A percentile compares a stretch with the other conserved stretches of the same genome.
Evolutionary conservation across 495 filamentous ascomycete genomes (phyloP).

Genomic region (Xylaria palmicola): DNA sequence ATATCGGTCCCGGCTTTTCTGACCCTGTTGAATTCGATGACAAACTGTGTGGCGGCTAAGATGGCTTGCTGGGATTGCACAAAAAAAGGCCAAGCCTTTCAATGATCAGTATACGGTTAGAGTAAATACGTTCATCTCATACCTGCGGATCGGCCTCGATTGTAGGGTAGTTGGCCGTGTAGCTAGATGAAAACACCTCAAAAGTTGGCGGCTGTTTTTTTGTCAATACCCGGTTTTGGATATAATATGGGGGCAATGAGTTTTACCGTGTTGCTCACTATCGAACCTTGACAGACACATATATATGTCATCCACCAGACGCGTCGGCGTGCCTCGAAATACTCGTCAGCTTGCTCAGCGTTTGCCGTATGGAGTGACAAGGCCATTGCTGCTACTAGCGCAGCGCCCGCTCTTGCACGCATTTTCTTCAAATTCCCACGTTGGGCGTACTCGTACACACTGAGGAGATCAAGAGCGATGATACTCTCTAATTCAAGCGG

Average conservation of each 20-base stretch:
- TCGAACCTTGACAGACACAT: constrained; percentile 58
- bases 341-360: constrained; percentile 50
- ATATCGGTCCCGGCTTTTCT: constrained; percentile 41
- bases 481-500: constrained; percentile 56
- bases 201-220: constrained; percentile 49
- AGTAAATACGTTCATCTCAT: constrained; percentile 18
- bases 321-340: constrained; percentile 53
- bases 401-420: constrained; percentile 58
- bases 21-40: constrained; percentile 41
- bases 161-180: constrained; percentile 54
- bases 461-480: constrained; percentile 56
- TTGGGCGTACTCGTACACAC: constrained; percentile 61
- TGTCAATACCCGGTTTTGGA: constrained; percentile 20
- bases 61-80: constrained; percentile 59
- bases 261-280: constrained; percentile 59
- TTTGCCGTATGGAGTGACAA: constrained; percentile 50
- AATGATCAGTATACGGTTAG: constrained; percentile 2
- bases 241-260: background rate
- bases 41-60: constrained; percentile 55
- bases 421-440: constrained; percentile 62
- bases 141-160: constrained; percentile 55
- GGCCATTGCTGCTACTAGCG: constrained; percentile 53
- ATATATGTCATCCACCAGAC: constrained; percentile 68
- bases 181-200: constrained; percentile 56
- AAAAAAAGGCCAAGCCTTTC: constrained; percentile 54